Evolutionary conservation across 2,329 filamentous ascomycete species (phyloP).

Genomic region (Dactylellina parvicollis): DNA sequence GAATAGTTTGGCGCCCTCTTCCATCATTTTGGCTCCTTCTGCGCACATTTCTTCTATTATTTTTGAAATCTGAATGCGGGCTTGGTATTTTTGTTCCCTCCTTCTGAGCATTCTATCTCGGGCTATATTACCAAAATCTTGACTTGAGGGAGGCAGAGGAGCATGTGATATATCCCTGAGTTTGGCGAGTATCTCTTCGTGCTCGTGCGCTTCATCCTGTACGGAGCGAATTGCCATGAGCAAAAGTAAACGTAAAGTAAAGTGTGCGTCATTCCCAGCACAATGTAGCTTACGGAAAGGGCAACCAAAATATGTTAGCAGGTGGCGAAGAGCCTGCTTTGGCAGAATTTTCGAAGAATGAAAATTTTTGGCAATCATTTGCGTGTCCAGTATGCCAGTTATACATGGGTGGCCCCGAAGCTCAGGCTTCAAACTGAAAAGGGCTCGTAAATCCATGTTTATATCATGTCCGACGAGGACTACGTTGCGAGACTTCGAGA

Average conservation of each 20-base stretch:
- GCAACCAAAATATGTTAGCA: neutral
- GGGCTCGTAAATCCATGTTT: neutral
- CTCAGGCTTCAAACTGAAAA: neutral
- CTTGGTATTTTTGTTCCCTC: too few species aligned
- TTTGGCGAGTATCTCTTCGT: too few species aligned
- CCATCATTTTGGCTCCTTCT: too few species aligned
- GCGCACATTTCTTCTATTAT: too few species aligned
- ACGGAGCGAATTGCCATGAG: too few species aligned
- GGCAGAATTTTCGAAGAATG: neutral
- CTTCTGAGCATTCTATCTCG: too few species aligned
- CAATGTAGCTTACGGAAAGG: conserved; percentile 18
- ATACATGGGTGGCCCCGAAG: neutral
- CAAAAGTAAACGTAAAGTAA: conserved; percentile 15
- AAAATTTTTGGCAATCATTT: neutral
- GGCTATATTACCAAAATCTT: too few species aligned
- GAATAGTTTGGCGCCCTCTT: too few species aligned
- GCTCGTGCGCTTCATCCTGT: too few species aligned
- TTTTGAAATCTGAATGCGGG: too few species aligned
- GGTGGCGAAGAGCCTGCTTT: neutral
- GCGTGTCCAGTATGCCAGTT: neutral
- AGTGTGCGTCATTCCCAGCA: conserved; percentile 18
- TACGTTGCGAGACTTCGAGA: conserved; percentile 2
- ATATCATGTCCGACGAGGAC: conserved; percentile 20
- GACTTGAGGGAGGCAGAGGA: too few species aligned
- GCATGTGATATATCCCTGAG: too few species aligned